Evolutionary conservation across 306 rosid genomes (phyloP).

Genomic region (Potentilla sterilis): DNA sequence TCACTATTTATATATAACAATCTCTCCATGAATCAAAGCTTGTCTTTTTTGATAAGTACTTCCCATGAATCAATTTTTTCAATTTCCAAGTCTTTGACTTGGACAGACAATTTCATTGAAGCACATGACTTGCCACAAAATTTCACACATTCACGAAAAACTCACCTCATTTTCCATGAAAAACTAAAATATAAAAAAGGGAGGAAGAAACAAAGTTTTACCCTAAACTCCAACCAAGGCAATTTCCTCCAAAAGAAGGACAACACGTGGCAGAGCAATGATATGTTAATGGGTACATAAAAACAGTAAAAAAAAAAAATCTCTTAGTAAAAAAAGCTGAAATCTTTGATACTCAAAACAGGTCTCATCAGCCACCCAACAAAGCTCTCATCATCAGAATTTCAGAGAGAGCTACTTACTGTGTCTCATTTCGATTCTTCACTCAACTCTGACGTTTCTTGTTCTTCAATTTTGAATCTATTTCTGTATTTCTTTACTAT

Average conservation of each 20-base stretch:
- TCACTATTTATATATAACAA: fast-evolving
- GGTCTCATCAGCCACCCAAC: conserved; percentile 11
- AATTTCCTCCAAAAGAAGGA: neutral
- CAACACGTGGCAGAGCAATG: neutral
- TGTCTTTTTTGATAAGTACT: neutral
- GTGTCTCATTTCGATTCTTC: neutral
- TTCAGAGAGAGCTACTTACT: neutral
- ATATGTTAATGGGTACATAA: neutral
- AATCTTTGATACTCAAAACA: neutral
- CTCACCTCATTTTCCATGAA: neutral
- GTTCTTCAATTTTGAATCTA: neutral
- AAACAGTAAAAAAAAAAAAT: neutral
- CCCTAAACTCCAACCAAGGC: neutral
- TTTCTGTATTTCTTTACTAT: neutral
- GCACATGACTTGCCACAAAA: neutral
- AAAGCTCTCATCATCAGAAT: neutral
- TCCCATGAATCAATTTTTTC: neutral
- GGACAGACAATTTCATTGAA: neutral
- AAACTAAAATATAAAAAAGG: neutral
- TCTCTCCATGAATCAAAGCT: neutral
- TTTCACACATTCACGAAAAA: neutral
- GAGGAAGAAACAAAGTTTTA: neutral
- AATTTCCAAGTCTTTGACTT: neutral
- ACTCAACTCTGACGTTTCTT: conserved; percentile 5
- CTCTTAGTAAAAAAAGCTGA: no score